These are phyloP conservation scores for Daldinia decipiens DNA, from an alignment of 495 filamentous ascomycete genomes.

Conservation along the genomic window DNA sequence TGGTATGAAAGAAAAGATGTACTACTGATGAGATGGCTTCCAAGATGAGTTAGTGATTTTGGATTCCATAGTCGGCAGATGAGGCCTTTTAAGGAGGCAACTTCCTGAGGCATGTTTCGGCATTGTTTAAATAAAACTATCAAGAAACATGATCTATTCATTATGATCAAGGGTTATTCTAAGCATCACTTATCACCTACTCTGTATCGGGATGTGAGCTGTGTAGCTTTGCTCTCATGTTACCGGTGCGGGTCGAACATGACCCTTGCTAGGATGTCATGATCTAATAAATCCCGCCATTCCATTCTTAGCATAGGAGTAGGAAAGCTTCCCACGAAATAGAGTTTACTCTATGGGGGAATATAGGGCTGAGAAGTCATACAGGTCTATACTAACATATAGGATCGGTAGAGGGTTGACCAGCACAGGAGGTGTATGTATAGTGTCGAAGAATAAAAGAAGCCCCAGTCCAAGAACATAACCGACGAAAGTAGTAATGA, in stretches of 20 bases:
- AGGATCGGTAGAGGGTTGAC: slow-evolving; percentile 20
- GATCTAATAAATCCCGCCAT: slow-evolving; percentile 3
- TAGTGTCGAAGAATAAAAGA: background rate
- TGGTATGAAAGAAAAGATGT: background rate
- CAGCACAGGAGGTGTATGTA: background rate
- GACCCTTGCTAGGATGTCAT: slow-evolving; percentile 12
- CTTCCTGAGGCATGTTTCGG: slow-evolving; percentile 19
- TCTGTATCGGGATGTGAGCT: slow-evolving; percentile 10
- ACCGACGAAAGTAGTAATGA: background rate
- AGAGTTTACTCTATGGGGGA: background rate
- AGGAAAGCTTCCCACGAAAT: slow-evolving; percentile 4
- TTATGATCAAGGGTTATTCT: slow-evolving; percentile 4
- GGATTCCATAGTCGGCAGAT: background rate
- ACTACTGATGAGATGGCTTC: background rate
- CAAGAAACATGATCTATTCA: slow-evolving; percentile 11
- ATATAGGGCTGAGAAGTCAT: slow-evolving; percentile 30
- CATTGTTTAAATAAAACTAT: slow-evolving; percentile 4
- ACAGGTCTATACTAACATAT: slow-evolving; percentile 11
- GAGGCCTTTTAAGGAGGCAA: slow-evolving; percentile 4
- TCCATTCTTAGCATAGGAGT: slow-evolving; percentile 6
- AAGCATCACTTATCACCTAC: slow-evolving; percentile 5
- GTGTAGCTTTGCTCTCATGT: background rate
- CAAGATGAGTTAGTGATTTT: background rate
- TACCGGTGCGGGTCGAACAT: slow-evolving; percentile 16
- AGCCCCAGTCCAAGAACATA: background rate